Conservation (phyloP, 2,329 filamentous ascomycete species). For the Trichoderma semiorbis region DNA sequence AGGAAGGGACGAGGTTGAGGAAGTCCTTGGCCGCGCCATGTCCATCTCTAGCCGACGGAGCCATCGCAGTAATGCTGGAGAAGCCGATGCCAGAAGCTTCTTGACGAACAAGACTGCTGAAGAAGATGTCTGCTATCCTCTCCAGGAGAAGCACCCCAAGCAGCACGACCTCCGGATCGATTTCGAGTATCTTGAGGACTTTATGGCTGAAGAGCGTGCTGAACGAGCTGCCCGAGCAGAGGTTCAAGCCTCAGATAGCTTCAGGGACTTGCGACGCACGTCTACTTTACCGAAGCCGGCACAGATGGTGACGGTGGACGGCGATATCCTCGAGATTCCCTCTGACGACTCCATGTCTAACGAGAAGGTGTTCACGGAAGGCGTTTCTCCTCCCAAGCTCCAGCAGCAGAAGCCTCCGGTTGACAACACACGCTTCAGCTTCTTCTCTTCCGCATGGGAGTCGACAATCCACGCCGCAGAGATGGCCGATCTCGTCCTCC, state of each 20-base stretch:
- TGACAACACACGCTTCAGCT: constrained; percentile 82
- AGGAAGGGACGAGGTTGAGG: constrained; percentile 37
- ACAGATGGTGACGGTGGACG: constrained; percentile 50
- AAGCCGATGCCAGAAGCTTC: constrained; percentile 59
- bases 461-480: constrained; percentile 89
- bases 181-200: constrained; percentile 91
- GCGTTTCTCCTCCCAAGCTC: constrained; percentile 37
- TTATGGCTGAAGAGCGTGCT: constrained; percentile 63
- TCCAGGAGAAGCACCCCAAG: constrained; percentile 62
- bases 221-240: constrained; percentile 45
- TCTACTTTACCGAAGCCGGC: constrained; percentile 26
- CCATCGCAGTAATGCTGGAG: constrained; percentile 55
- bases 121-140: constrained; percentile 85
- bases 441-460: constrained; percentile 94
- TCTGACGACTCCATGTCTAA: constrained; percentile 41
- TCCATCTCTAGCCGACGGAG: constrained; percentile 57
- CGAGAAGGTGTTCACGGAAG: constrained; percentile 46
- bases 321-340: constrained; percentile 55
- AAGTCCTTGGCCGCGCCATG: constrained; percentile 63
- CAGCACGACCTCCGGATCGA: constrained; percentile 69
- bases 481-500: constrained; percentile 81
- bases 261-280: constrained; percentile 34
- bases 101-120: constrained; percentile 69
- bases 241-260: constrained; percentile 33
- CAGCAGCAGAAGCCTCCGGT: constrained; percentile 35